These are phyloP conservation scores for Toxicodendron radicans DNA, from an alignment of 345 rosid genomes.

Conservation along the genomic window DNA sequence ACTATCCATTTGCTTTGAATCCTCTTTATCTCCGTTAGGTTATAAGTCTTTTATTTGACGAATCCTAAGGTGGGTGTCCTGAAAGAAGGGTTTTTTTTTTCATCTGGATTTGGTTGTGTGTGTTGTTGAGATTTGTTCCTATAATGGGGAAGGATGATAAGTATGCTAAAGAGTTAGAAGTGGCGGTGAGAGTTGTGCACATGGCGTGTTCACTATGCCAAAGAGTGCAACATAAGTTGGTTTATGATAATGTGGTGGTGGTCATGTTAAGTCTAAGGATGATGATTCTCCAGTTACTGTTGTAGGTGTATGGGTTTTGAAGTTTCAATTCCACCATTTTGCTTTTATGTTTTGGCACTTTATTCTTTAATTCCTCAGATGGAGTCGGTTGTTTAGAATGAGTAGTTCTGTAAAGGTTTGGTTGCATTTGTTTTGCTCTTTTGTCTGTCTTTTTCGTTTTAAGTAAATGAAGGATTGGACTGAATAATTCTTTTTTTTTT, in stretches of 20 bases:
- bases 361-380: not conserved
- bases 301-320: constrained; percentile 52
- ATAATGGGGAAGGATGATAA: constrained; percentile 30
- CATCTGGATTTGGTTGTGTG: constrained; percentile 6
- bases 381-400: not conserved
- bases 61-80: constrained; percentile 13
- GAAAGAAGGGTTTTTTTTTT: constrained; percentile 1
- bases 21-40: no score
- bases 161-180: constrained; percentile 60
- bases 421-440: not conserved
- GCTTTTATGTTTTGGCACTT: not conserved
- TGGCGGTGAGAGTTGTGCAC: constrained; percentile 78
- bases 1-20: no score
- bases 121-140: constrained; percentile 10
- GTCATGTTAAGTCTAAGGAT: constrained; percentile 61
- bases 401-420: not conserved
- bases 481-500: not conserved
- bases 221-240: constrained; percentile 62
- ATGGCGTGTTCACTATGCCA: no score
- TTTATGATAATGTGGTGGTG: constrained; percentile 30
- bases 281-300: constrained; percentile 93
- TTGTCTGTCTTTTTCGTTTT: not conserved
- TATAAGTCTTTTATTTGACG: no score
- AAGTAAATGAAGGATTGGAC: not conserved
- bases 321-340: not conserved